These are phyloP conservation scores for Wallemia hederae DNA, from an alignment of 1,284 basidiomycete genomes.

Conservation along the genomic window DNA sequence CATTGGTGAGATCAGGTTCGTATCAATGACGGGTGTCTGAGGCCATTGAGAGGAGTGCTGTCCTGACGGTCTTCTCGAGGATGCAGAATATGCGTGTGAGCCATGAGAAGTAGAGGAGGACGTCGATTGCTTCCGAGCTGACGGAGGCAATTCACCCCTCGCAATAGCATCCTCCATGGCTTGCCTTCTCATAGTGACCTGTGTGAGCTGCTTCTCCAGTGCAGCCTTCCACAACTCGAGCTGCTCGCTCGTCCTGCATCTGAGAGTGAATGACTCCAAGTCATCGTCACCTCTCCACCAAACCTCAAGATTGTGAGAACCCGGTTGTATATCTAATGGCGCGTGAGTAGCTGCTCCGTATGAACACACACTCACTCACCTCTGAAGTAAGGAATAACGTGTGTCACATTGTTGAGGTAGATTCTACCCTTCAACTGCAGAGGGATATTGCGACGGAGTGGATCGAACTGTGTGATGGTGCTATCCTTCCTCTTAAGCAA, in stretches of 20 bases:
- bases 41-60: slow-evolving; percentile 24
- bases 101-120: slow-evolving; percentile 3
- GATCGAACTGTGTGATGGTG: slow-evolving; percentile 17
- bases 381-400: slow-evolving; percentile 21
- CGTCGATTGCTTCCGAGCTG: slow-evolving; percentile 7
- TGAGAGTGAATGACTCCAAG: slow-evolving; percentile 72
- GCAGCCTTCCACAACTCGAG: slow-evolving; percentile 70
- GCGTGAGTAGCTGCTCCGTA: slow-evolving; percentile 4
- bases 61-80: slow-evolving; percentile 6
- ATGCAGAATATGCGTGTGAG: slow-evolving; percentile 7
- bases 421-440: slow-evolving; percentile 86
- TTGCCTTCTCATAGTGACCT: slow-evolving; percentile 24
- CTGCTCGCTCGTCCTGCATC: slow-evolving; percentile 75
- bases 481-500: slow-evolving; percentile 7
- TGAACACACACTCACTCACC: slow-evolving; percentile 1
- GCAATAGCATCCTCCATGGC: slow-evolving; percentile 32
- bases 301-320: slow-evolving; percentile 30
- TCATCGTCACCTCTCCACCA: slow-evolving; percentile 86
- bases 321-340: slow-evolving; percentile 17
- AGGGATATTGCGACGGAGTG: slow-evolving; percentile 43
- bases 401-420: slow-evolving; percentile 84
- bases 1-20: slow-evolving; percentile 2
- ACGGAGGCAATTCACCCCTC: slow-evolving; percentile 23
- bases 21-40: slow-evolving; percentile 19
- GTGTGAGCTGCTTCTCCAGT: slow-evolving; percentile 56